Conservation (phyloP, 345 rosid genomes). For the Eucalyptus cladocalyx region DNA sequence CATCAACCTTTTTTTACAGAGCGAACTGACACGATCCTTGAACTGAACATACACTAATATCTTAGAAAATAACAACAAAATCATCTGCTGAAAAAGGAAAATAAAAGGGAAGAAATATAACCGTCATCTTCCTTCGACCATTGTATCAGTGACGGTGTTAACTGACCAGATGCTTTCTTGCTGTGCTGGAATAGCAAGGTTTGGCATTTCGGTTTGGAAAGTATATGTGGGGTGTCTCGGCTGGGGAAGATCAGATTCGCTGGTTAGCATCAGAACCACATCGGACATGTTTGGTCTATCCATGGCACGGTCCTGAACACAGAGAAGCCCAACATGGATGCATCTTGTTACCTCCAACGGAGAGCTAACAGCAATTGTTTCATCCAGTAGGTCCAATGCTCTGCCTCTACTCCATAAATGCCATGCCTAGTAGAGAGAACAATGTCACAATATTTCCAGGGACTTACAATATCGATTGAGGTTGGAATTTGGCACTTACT, state of each 20-base stretch:
- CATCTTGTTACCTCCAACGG: not conserved
- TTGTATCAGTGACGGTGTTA: not conserved
- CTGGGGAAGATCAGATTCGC: not conserved
- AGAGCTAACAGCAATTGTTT: not conserved
- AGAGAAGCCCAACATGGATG: not conserved
- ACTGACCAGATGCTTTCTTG: not conserved
- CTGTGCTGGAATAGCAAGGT: not conserved
- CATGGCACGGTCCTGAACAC: conserved; percentile 11
- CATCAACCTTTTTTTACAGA: not conserved
- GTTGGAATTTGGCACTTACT: not conserved
- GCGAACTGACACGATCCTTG: not conserved
- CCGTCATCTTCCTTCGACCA: not conserved
- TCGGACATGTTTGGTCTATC: conserved; percentile 16
- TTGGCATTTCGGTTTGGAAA: not conserved
- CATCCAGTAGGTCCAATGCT: not conserved
- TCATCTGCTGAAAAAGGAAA: not conserved
- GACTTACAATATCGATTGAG: too few relatives aligned
- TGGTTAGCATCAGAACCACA: not conserved
- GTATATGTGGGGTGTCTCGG: not conserved
- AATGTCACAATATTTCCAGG: not conserved
- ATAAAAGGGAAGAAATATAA: not conserved
- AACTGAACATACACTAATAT: not conserved
- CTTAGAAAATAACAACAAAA: not conserved
- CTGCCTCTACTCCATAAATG: not conserved
- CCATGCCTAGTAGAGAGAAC: not conserved